Base-by-base conservation (phyloP, 2,329 filamentous ascomycete genomes). In the Fusarium nanum region DNA sequence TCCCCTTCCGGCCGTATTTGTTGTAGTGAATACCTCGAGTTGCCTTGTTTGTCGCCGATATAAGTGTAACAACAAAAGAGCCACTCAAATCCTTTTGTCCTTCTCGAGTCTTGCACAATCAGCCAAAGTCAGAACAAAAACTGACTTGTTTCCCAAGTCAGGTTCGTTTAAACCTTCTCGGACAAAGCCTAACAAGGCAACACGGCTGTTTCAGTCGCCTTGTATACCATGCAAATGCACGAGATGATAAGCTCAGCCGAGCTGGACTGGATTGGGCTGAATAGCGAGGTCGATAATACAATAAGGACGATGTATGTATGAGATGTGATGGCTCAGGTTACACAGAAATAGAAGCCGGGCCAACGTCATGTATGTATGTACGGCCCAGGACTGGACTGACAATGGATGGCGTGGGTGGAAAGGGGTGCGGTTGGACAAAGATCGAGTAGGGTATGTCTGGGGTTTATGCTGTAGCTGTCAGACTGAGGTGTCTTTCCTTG, bases 281-380 rank as follows among this genome's bases (percentile, higher is more conserved):
- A 57, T 45, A 44, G 64, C 45, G 62, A 50, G 46, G 44, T 50
- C 30, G 61, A 70, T 60, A 60, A 70, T 60, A 60, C 41, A 67
- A 25, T 25, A n/a, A 40, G 48, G 56, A 64, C 61, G 53, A 68
- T 58, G 55, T 42, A 65, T 40, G 27, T 34, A 53, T 64, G 52
- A 52, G 62, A 73, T 74, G 61, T 57, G 64, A 74, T 67, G 61
- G 52, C 47, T 63, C 54, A 56, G 48, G 69, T 58, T 67, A 72
- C 68, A 69, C 56, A 60, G 50, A 16, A 45, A 70, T 60, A 58
- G 56, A 71, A 64, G 48, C 56, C 50, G 53, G 49, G 32, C 32
- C 48, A 72, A 59, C 54, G 67, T 60, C 70, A 73, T 73, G 64
- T 71, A 68, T 42, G 30, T 60, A 60, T 50, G 66, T 27, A 47